These are phyloP conservation scores for Colletotrichum sp. DNA, from an alignment of 2,329 filamentous ascomycete genomes.

Conservation along the genomic window DNA sequence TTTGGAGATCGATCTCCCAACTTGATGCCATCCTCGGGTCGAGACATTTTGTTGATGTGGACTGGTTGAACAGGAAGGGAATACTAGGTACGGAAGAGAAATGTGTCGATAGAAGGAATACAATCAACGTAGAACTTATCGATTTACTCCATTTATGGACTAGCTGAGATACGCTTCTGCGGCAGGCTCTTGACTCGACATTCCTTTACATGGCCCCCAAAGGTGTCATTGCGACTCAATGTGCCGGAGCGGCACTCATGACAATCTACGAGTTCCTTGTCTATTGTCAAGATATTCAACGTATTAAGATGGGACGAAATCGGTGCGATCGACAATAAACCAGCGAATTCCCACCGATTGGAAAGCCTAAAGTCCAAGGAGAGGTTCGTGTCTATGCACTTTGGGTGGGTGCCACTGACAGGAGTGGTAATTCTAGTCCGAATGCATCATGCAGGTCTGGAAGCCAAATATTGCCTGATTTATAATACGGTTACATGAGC, in stretches of 20 bases:
- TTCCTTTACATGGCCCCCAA: not conserved
- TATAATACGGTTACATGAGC: not conserved
- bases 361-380: not conserved
- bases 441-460: not conserved
- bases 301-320: not conserved
- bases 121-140: not conserved
- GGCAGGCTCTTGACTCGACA: not conserved
- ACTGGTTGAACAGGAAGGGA: not conserved
- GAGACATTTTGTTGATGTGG: not conserved
- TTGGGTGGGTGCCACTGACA: not conserved
- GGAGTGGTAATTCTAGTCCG: not conserved
- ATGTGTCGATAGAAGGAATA: not conserved
- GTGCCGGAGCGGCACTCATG: not conserved
- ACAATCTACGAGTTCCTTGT: not conserved
- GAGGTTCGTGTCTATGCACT: not conserved
- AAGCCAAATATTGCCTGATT: not conserved
- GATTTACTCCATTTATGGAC: not conserved
- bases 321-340: not conserved
- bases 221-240: not conserved
- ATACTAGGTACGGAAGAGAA: not conserved
- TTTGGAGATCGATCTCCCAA: not conserved
- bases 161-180: not conserved
- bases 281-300: not conserved
- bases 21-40: not conserved
- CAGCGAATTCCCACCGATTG: not conserved